These are phyloP conservation scores for Debaryomycetaceae sp. DNA, from an alignment of 1,139 yeast species.

Conservation along the genomic window DNA sequence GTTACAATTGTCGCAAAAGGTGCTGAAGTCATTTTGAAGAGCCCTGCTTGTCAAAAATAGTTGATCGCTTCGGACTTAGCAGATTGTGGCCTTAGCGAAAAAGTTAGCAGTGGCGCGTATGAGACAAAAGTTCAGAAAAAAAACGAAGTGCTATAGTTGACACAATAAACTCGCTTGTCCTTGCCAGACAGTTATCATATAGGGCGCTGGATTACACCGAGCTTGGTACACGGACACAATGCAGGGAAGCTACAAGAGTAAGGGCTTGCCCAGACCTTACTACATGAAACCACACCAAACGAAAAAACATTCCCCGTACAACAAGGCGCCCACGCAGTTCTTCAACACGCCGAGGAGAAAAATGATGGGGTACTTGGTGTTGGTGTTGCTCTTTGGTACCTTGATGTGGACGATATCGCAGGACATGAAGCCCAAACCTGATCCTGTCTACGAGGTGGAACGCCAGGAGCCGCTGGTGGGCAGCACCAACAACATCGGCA, in stretches of 20 bases:
- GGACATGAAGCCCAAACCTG: conserved; percentile 28
- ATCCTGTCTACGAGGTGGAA: conserved; percentile 28
- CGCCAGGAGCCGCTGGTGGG: conserved; percentile 14
- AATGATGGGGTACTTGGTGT: conserved; percentile 33
- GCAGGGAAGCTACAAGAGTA: conserved; percentile 44
- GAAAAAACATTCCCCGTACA: conserved; percentile 35
- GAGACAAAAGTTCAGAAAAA: too few species aligned
- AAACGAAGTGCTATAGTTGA: too few species aligned
- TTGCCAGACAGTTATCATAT: neutral
- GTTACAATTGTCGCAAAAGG: too few species aligned
- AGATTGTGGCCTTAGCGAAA: too few species aligned
- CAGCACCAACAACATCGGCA: conserved; percentile 20
- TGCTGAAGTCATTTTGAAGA: too few species aligned
- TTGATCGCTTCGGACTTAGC: too few species aligned
- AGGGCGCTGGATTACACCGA: too few species aligned
- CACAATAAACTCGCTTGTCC: too few species aligned
- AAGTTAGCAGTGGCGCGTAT: too few species aligned
- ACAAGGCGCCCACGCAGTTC: conserved; percentile 26
- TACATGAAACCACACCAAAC: conserved; percentile 41
- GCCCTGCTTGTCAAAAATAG: too few species aligned
- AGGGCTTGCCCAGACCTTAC: conserved; percentile 47
- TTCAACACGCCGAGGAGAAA: conserved; percentile 38
- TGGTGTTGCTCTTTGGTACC: conserved; percentile 34
- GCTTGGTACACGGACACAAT: too few species aligned
- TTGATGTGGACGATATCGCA: conserved; percentile 36